Evolutionary conservation across 2,329 filamentous ascomycete species (phyloP).

Genomic region (Sporothrix dimorphospora): DNA sequence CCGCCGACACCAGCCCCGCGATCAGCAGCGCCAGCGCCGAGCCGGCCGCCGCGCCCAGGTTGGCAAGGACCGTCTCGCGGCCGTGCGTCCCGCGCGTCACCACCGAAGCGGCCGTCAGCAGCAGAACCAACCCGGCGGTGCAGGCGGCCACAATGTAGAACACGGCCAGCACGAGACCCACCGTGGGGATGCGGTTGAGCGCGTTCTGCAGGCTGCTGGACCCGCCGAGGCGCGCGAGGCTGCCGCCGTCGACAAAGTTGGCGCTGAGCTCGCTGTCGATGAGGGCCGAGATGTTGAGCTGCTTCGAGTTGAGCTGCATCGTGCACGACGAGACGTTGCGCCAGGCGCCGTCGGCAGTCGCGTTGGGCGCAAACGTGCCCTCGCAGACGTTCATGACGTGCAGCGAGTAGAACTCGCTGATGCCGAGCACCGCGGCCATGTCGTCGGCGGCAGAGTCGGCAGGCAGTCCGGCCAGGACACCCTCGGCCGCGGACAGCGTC

Average conservation of each 20-base stretch:
- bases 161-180: constrained; percentile 53
- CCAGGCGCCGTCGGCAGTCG: constrained; percentile 33
- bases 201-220: constrained; percentile 50
- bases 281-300: constrained; percentile 50
- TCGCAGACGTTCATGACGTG: constrained; percentile 41
- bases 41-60: constrained; percentile 45
- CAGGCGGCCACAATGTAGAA: constrained; percentile 52
- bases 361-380: constrained; percentile 39
- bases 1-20: constrained; percentile 29
- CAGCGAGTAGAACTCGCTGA: constrained; percentile 43
- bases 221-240: constrained; percentile 51
- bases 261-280: constrained; percentile 51
- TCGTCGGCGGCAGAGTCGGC: constrained; percentile 35
- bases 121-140: constrained; percentile 50
- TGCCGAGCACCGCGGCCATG: constrained; percentile 38
- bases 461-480: constrained; percentile 34
- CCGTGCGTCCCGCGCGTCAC: constrained; percentile 27
- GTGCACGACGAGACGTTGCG: constrained; percentile 38
- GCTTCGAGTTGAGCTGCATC: constrained; percentile 31
- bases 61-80: constrained; percentile 40
- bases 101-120: constrained; percentile 47
- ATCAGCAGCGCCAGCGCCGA: constrained; percentile 38
- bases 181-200: constrained; percentile 54
- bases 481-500: constrained; percentile 33
- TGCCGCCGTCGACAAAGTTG: constrained; percentile 49